phyloP scores from a whole-genome alignment of 2,329 filamentous ascomycete genomes.

The Hymenoscyphus fructigenus region DNA sequence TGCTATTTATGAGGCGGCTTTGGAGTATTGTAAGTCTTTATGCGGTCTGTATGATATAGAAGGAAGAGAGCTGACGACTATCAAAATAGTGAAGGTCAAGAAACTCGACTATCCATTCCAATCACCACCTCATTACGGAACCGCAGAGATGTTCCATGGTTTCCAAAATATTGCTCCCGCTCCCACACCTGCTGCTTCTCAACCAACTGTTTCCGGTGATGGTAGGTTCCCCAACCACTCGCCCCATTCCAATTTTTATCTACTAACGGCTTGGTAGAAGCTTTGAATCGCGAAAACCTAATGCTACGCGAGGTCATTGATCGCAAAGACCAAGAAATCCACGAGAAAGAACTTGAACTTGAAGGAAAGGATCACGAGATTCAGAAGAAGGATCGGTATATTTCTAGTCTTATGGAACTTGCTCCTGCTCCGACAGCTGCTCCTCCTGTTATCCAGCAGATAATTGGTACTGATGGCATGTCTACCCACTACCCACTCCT shows the following conservation, averaged over 20 bases:
- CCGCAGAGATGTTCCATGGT: background rate
- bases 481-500: background rate
- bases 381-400: background rate
- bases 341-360: background rate
- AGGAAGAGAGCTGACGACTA: background rate
- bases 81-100: background rate
- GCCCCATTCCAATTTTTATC: background rate
- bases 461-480: background rate
- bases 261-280: background rate
- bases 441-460: background rate
- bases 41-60: too few species aligned
- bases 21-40: background rate
- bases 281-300: background rate
- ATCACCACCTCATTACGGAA: background rate
- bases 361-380: background rate
- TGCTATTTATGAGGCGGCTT: background rate
- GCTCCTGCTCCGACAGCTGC: background rate
- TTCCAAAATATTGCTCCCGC: background rate
- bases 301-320: background rate
- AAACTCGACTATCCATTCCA: background rate
- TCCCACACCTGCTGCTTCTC: background rate
- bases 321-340: background rate
- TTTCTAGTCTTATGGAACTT: background rate
- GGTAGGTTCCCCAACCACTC: background rate
- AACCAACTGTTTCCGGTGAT: background rate